Percentiles rank a stretch among this genome's conserved stretches.
phyloP scores from a whole-genome alignment of 768 basidiomycete genomes.

The Strobilomyces dryophilus region DNA sequence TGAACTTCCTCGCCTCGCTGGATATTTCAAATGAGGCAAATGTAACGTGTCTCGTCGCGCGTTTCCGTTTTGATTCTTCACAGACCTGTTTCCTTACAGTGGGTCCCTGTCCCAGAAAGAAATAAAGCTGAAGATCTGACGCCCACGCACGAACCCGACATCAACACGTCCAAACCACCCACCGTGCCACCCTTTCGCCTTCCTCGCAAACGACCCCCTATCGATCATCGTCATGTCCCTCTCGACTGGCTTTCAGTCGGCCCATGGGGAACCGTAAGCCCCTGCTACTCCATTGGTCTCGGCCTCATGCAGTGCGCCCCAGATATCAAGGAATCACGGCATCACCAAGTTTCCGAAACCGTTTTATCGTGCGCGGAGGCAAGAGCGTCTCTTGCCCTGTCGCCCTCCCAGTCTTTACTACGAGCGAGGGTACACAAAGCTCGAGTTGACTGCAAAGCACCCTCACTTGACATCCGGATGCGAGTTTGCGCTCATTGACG shows the following conservation, averaged over 20 bases:
- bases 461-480: conserved; percentile 45
- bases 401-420: conserved; percentile 24
- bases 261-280: conserved; percentile 23
- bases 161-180: background rate
- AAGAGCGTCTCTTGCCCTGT: conserved; percentile 14
- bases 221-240: conserved; percentile 21
- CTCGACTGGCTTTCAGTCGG: conserved; percentile 12
- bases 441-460: conserved; percentile 29
- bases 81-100: conserved; percentile 12
- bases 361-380: conserved; percentile 20
- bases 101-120: conserved; percentile 22
- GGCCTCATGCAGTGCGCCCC: background rate
- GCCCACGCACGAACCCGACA: conserved; percentile 6
- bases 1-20: conserved; percentile 23
- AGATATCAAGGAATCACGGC: conserved; percentile 15
- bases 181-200: conserved; percentile 5
- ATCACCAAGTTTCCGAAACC: conserved; percentile 20
- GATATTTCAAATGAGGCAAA: conserved; percentile 30
- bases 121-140: conserved; percentile 33
- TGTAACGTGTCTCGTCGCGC: conserved; percentile 9
- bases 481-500: conserved; percentile 12
- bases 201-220: conserved; percentile 13
- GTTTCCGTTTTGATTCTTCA: conserved; percentile 1
- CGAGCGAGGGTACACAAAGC: conserved; percentile 24
- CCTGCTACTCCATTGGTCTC: background rate